These are phyloP conservation scores for Crithidia brevicula DNA, from an alignment of 208 protist species.

Conservation along the genomic window DNA sequence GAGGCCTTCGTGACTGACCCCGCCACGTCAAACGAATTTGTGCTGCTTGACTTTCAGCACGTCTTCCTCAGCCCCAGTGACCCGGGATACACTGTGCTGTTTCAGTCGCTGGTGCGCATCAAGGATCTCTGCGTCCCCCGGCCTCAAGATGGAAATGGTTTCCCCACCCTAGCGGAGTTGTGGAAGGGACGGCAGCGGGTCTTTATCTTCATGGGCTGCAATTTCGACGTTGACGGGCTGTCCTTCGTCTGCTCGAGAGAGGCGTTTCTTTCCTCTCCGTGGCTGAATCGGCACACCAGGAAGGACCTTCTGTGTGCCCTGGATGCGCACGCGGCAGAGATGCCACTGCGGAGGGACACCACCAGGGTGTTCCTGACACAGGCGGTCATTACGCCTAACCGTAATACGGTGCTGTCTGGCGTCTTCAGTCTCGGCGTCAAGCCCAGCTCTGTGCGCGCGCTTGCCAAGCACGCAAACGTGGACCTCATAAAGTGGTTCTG, in stretches of 20 bases:
- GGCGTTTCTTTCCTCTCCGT: conserved; percentile 35
- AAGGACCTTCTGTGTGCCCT: conserved; percentile 29
- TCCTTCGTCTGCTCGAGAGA: conserved; percentile 27
- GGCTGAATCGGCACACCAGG: conserved; percentile 35
- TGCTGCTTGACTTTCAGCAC: conserved; percentile 66
- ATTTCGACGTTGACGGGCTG: conserved; percentile 14
- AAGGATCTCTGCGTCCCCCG: conserved; percentile 33
- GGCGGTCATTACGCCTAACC: conserved; percentile 39
- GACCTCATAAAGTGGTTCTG: conserved; percentile 45
- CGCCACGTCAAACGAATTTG: conserved; percentile 36
- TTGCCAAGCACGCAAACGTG: conserved; percentile 38
- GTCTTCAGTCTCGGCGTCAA: conserved; percentile 15
- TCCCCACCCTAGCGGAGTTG: conserved; percentile 39
- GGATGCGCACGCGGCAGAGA: conserved; percentile 8
- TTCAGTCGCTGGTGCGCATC: conserved; percentile 28
- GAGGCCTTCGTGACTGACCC: conserved; percentile 30
- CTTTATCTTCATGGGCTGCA: conserved; percentile 48
- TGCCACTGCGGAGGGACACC: neutral
- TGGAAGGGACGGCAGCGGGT: conserved; percentile 38
- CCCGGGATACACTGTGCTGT: conserved; percentile 27
- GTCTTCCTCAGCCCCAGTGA: conserved; percentile 26
- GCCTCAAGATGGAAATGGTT: conserved; percentile 7
- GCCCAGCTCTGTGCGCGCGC: conserved; percentile 15
- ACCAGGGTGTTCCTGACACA: conserved; percentile 47
- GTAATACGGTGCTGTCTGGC: conserved; percentile 24